Percentiles rank a stretch among this genome's conserved stretches.
These are phyloP conservation scores for Cutaneotrichosporon sp. DNA, from an alignment of 1,284 basidiomycete genomes.

Conservation along the genomic window DNA sequence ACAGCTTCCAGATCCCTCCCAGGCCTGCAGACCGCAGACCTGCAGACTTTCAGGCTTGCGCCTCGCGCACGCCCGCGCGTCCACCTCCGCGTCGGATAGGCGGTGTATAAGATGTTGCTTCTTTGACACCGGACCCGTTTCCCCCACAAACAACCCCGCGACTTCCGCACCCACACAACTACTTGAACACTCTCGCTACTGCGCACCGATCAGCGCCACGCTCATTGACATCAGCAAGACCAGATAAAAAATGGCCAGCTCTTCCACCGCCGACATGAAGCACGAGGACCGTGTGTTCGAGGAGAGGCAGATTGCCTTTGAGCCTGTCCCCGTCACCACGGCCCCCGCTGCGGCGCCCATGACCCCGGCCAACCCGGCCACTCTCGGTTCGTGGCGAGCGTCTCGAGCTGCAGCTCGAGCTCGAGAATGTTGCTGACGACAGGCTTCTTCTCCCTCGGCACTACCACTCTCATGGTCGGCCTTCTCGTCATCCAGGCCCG, in stretches of 20 bases:
- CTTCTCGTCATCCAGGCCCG: constrained; percentile 18
- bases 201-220: neutral
- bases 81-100: neutral
- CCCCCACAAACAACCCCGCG: neutral
- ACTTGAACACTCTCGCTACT: neutral
- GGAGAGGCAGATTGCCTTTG: constrained; percentile 6
- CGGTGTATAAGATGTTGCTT: neutral
- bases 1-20: neutral
- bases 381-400: constrained; percentile 18
- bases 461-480: constrained; percentile 21
- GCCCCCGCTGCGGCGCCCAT: neutral
- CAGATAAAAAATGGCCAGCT: constrained; percentile 5
- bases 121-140: neutral
- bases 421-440: neutral
- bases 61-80: neutral
- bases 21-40: too few relatives aligned
- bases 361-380: constrained; percentile 11
- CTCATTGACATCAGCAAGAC: neutral
- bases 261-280: constrained; percentile 7
- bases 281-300: constrained; percentile 8
- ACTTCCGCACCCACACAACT: neutral
- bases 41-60: neutral
- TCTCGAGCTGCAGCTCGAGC: too few relatives aligned
- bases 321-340: neutral
- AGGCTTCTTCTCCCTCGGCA: constrained; percentile 23